These are phyloP conservation scores for Glycyrrhiza uralensis DNA, from an alignment of 306 rosid species.

Conservation along the genomic window DNA sequence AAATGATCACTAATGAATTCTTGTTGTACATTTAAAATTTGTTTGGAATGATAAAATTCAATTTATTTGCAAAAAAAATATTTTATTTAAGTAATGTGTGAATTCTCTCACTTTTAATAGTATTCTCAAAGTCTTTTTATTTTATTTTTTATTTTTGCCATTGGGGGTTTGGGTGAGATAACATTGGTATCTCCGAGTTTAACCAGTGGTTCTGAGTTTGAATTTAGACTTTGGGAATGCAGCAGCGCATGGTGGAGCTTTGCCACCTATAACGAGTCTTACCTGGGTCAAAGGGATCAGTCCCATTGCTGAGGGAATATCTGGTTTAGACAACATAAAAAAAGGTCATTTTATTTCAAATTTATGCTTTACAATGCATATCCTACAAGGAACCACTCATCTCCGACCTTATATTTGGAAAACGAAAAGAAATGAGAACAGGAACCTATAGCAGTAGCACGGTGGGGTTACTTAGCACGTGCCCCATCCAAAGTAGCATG, in stretches of 20 bases:
- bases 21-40: neutral
- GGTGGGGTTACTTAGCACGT: constrained; percentile 11
- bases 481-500: constrained; percentile 31
- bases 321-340: no score
- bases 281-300: no score
- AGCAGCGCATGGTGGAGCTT: no score
- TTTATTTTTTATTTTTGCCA: no score
- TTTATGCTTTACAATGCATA: neutral
- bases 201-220: no score
- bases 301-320: no score
- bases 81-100: neutral
- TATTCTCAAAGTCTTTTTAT: no score
- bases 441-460: constrained; percentile 8
- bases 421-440: constrained; percentile 3
- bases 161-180: no score
- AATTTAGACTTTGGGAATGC: no score
- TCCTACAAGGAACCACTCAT: neutral
- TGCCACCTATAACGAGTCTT: no score
- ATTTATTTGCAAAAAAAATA: neutral
- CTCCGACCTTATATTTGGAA: constrained; percentile 5
- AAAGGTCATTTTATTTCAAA: neutral
- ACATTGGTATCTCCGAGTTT: no score
- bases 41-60: neutral
- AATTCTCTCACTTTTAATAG: neutral
- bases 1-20: neutral